A percentile compares a stretch with the other conserved stretches of the same genome.
Evolutionary conservation across 306 rosid species (phyloP).

Genomic region (Glycine tomentella): DNA sequence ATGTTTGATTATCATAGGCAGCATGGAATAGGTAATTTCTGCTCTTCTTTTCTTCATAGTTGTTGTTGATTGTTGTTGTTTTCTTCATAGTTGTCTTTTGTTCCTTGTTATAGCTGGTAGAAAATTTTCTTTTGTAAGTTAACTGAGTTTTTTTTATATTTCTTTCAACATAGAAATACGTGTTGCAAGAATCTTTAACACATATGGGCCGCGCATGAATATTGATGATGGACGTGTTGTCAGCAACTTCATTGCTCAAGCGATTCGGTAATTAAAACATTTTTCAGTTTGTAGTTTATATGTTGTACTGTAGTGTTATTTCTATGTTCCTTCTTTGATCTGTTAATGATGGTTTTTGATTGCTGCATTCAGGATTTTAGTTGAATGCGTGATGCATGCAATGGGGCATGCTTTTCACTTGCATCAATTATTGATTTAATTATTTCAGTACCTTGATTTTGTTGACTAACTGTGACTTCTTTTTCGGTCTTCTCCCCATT

Average conservation of each 20-base stretch:
- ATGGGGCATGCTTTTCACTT: not conserved
- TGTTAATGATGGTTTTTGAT: constrained; percentile 9
- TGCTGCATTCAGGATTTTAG: not conserved
- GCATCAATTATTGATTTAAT: not conserved
- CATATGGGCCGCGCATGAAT: constrained; percentile 99
- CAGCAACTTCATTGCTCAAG: constrained; percentile 98
- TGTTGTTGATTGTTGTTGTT: not conserved
- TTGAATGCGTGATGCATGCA: not conserved
- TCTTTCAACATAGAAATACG: constrained; percentile 72
- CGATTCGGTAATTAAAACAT: constrained; percentile 70
- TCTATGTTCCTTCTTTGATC: not conserved
- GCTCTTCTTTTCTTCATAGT: not conserved
- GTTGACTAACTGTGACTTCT: constrained; percentile 1
- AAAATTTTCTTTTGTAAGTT: not conserved
- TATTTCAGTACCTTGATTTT: constrained; percentile 7
- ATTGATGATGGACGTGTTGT: constrained; percentile 99
- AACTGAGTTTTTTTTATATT: not conserved
- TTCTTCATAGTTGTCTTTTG: constrained; percentile 16
- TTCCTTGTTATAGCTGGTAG: constrained; percentile 33
- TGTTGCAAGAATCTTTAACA: constrained; percentile 94
- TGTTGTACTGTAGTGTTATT: too few relatives aligned
- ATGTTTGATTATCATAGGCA: constrained; percentile 99
- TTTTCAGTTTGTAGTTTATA: not conserved
- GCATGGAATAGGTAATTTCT: constrained; percentile 78
- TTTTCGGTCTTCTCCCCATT: too few relatives aligned